These are phyloP conservation scores for Ogataea saltuana DNA, from an alignment of 805 yeast genomes.

Conservation along the genomic window DNA sequence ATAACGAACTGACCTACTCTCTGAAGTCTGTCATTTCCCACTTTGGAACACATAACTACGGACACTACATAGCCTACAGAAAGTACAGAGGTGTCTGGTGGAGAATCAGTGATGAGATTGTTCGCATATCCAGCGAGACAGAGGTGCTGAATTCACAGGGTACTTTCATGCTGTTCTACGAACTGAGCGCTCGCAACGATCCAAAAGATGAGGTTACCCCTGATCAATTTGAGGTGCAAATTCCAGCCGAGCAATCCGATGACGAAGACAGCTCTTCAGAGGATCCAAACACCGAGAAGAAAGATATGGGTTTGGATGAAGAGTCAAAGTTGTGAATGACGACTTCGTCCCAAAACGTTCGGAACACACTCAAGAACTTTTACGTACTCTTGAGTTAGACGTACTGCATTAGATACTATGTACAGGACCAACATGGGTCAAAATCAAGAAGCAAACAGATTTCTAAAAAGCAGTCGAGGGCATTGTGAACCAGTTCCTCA, in stretches of 20 bases:
- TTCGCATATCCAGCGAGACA: constrained; percentile 72
- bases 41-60: constrained; percentile 94
- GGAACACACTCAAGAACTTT: constrained; percentile 12
- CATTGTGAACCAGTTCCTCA: too few species aligned
- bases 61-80: constrained; percentile 93
- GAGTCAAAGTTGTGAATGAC: too few species aligned
- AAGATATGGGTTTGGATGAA: too few species aligned
- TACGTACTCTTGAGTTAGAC: background rate
- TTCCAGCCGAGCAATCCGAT: constrained; percentile 7
- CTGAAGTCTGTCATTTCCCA: constrained; percentile 88
- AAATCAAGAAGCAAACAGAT: too few species aligned
- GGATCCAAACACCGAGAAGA: constrained; percentile 7
- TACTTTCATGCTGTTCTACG: constrained; percentile 91
- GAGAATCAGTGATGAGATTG: constrained; percentile 90
- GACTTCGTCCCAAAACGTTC: too few species aligned
- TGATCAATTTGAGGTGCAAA: constrained; percentile 10
- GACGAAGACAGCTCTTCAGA: constrained; percentile 8
- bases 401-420: constrained; percentile 3
- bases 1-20: constrained; percentile 57
- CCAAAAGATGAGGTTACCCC: constrained; percentile 16
- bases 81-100: constrained; percentile 87
- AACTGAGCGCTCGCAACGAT: constrained; percentile 39
- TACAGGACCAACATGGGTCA: background rate
- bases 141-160: constrained; percentile 85
- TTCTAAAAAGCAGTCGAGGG: too few species aligned